phyloP scores from a whole-genome alignment of 2,329 filamentous ascomycete species.

The Paecilomyces formosus region DNA sequence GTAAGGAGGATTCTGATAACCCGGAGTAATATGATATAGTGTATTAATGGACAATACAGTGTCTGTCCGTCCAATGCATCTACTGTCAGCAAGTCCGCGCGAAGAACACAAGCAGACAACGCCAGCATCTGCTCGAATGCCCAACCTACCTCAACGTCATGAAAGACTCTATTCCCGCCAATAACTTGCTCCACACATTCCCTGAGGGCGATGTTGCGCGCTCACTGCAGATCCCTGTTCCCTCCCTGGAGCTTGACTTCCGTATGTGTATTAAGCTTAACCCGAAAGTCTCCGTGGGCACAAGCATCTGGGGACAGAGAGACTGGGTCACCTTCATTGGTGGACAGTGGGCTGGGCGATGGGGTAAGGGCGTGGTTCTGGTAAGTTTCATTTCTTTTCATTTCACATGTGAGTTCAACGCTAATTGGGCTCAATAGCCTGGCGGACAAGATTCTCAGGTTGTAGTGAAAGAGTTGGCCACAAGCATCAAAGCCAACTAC shows the following conservation, averaged over 20 bases:
- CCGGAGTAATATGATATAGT: background rate
- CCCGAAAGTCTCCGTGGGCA: conserved; percentile 41
- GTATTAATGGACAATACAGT: conserved; percentile 20
- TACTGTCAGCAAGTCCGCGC: conserved; percentile 44
- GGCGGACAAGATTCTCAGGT: conserved; percentile 45
- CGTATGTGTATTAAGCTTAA: conserved; percentile 48
- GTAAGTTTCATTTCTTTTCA: conserved; percentile 25
- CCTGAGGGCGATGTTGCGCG: conserved; percentile 43
- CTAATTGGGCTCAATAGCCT: conserved; percentile 24
- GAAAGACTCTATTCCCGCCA: conserved; percentile 46
- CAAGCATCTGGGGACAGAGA: conserved; percentile 41
- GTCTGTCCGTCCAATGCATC: conserved; percentile 43
- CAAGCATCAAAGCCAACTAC: conserved; percentile 37
- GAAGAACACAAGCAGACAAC: conserved; percentile 44
- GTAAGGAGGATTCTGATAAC: conserved; percentile 13
- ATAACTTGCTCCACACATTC: conserved; percentile 44
- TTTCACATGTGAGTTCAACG: background rate
- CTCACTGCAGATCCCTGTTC: conserved; percentile 40
- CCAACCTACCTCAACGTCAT: conserved; percentile 45
- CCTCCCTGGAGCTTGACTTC: conserved; percentile 44
- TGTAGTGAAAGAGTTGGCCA: conserved; percentile 41
- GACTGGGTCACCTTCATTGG: conserved; percentile 46
- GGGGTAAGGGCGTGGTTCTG: conserved; percentile 45
- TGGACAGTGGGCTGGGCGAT: conserved; percentile 46
- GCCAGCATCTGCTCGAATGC: conserved; percentile 43